A percentile compares a stretch with the other conserved stretches of the same genome.
These are phyloP conservation scores for Kluyveromyces marxianus DNA, from an alignment of 1,139 yeast species.

Conservation along the genomic window DNA sequence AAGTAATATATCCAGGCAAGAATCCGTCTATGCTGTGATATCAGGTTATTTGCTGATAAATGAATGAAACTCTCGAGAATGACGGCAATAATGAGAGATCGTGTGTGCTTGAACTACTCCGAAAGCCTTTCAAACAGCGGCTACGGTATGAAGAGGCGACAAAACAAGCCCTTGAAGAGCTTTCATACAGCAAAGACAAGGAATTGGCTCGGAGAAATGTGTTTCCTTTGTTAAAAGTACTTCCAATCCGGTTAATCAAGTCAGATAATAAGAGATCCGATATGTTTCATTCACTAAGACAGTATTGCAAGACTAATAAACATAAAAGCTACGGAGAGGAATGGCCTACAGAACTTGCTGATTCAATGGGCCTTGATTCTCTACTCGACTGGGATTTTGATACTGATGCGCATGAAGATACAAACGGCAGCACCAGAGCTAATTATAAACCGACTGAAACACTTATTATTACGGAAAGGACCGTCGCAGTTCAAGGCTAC, in stretches of 20 bases:
- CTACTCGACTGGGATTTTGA: constrained; percentile 5
- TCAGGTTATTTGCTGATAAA: neutral
- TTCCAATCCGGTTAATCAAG: neutral
- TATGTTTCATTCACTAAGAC: neutral
- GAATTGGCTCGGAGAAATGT: neutral
- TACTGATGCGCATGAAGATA: neutral
- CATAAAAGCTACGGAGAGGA: neutral
- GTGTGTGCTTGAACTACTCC: neutral
- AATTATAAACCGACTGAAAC: neutral
- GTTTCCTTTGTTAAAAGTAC: neutral
- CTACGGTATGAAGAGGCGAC: neutral
- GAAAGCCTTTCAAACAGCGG: neutral
- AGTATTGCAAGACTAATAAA: neutral
- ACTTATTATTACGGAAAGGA: constrained; percentile 1
- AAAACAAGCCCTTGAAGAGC: neutral
- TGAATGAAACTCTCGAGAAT: neutral
- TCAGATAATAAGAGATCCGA: neutral
- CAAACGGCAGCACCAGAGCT: neutral
- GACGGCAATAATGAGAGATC: neutral
- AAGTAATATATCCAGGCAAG: too few relatives aligned
- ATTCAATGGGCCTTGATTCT: constrained; percentile 4
- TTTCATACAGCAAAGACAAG: neutral
- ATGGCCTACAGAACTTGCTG: constrained; percentile 3
- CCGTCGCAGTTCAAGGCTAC: neutral
- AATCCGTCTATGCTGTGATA: too few relatives aligned